phyloP scores from a whole-genome alignment of 768 basidiomycete genomes.

The Suillus americanus region DNA sequence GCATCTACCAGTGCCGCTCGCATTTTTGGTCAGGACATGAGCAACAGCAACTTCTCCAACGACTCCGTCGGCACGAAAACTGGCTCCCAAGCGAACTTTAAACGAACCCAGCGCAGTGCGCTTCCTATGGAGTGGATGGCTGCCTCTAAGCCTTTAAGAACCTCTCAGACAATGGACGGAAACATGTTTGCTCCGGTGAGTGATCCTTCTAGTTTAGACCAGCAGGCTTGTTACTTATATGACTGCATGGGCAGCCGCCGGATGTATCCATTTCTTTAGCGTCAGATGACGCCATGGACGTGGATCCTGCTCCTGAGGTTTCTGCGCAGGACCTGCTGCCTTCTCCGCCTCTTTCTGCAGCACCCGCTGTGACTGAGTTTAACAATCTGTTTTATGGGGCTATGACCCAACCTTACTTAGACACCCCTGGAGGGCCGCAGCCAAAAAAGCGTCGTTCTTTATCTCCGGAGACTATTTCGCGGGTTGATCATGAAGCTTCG shows the following conservation, averaged over 20 bases:
- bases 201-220: constrained; percentile 10
- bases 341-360: constrained; percentile 47
- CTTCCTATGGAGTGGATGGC: constrained; percentile 63
- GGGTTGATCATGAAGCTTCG: constrained; percentile 36
- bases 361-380: constrained; percentile 53
- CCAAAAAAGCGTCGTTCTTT: constrained; percentile 59
- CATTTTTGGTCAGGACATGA: constrained; percentile 73
- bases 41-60: constrained; percentile 48
- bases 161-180: constrained; percentile 23
- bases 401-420: constrained; percentile 48
- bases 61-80: constrained; percentile 27
- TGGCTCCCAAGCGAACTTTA: constrained; percentile 41
- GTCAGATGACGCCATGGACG: constrained; percentile 74
- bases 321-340: constrained; percentile 32
- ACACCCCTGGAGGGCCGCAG: constrained; percentile 41
- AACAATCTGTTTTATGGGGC: constrained; percentile 60
- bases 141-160: constrained; percentile 25
- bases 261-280: constrained; percentile 43
- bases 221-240: constrained; percentile 16
- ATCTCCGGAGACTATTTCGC: constrained; percentile 48
- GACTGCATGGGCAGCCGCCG: constrained; percentile 26
- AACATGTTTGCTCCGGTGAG: constrained; percentile 31
- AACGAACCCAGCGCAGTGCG: constrained; percentile 60
- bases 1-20: constrained; percentile 66
- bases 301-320: constrained; percentile 55